Percentiles rank a stretch among this genome's conserved stretches.
Evolutionary conservation across 1,284 basidiomycete genomes (phyloP).

Genomic region (Trametes hirsuta): DNA sequence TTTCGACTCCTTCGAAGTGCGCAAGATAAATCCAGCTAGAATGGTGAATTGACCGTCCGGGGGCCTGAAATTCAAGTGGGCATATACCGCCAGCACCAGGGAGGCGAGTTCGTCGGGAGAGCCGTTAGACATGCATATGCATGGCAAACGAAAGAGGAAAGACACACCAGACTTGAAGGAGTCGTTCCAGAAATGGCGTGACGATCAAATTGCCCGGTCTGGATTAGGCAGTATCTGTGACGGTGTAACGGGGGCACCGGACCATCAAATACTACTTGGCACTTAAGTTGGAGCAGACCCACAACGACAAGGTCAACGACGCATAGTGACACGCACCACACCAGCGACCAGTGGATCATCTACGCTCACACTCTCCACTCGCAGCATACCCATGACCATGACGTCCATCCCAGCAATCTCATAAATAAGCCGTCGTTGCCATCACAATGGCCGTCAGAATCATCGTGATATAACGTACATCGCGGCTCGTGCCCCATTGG

Average conservation of each 20-base stretch:
- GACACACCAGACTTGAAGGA: too few relatives aligned
- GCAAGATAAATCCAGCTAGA: conserved; percentile 62
- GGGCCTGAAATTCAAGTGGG: conserved; percentile 48
- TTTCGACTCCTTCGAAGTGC: conserved; percentile 36
- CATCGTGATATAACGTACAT: not conserved
- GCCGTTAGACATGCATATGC: conserved; percentile 24
- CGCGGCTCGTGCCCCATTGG: not conserved
- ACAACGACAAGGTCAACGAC: too few relatives aligned
- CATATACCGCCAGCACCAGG: conserved; percentile 47
- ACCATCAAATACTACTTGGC: too few relatives aligned
- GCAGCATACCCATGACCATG: conserved; percentile 11
- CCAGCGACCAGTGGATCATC: not conserved
- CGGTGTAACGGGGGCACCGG: too few relatives aligned
- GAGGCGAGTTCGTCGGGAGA: conserved; percentile 30
- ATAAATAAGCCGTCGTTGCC: not conserved
- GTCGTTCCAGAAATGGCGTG: too few relatives aligned
- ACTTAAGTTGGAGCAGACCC: too few relatives aligned
- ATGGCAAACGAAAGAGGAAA: not conserved
- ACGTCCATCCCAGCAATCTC: not conserved
- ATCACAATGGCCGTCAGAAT: too few relatives aligned
- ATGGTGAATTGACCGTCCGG: conserved; percentile 59
- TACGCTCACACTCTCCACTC: not conserved
- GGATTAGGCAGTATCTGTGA: too few relatives aligned
- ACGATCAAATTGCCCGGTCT: too few relatives aligned
- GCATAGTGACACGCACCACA: not conserved